Base-by-base conservation (phyloP, 306 rosid genomes). In the Amphicarpaea edgeworthii region DNA sequence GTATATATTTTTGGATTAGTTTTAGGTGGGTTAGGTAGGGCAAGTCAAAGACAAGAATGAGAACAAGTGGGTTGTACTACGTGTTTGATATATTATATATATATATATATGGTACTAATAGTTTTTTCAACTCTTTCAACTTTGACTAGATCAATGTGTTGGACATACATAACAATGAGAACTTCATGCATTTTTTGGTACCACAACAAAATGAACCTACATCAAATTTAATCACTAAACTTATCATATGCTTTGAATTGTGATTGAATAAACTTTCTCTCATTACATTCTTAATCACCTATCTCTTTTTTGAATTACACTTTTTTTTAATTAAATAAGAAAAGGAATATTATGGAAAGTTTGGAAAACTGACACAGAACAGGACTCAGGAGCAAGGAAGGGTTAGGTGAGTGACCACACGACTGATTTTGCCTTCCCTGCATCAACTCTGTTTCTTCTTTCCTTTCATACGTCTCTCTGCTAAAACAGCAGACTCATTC, bases 131-230 rank as follows among this genome's bases (percentile, higher is more conserved):
- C 47, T 63, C n/a, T 28, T 64, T 64, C 5, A 64, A 40, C 51
- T 40, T 66, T 66, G 71, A 65, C 71, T 37, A 64, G 50, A 4
- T 65, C 17, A 65, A 17, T 41, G 5, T 41, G 54, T 42, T 12
- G 54, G 38, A 66, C 72, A 21, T 66, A 21, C 54, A 66, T 34
- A 7, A 34, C 38, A 34, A 66, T 42, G 38, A 66, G 54, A 42
- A 66, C 42, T 42, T 66, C 72, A 66, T 66, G 54, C 70, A 64
- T 64, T 40, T 63, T 20, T 60, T 3, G 6, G 72, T 66, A 20
- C 72, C 38, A 20, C 20, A 20, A 20, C 20, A 64, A 64, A 64
- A 23, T 63, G 16, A 38, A 37, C 14, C 16, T 10, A 34, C 46
- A 38, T 2, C 15, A n/a, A 6, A n/a, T n/a, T n/a, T n/a, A n/a